Conservation (phyloP, 805 yeast genomes). For the Barnettozyma californica region DNA sequence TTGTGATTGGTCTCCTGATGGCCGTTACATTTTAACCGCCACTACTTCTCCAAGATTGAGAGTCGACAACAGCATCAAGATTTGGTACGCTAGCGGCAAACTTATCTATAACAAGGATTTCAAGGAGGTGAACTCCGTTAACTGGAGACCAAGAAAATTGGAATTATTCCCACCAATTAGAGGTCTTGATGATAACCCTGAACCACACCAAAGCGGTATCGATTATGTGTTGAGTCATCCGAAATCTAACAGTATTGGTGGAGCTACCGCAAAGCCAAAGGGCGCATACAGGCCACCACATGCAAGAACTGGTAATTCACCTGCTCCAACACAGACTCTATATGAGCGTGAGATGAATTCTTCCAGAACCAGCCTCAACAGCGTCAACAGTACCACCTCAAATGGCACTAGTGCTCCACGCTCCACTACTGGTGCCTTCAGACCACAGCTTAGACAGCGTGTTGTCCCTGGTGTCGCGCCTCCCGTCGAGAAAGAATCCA, state of each 20-base stretch:
- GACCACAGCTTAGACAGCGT: conserved; percentile 33
- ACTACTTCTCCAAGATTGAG: conserved; percentile 95
- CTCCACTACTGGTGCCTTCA: conserved; percentile 17
- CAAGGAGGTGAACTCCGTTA: conserved; percentile 71
- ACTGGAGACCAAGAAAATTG: conserved; percentile 66
- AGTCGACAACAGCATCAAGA: conserved; percentile 90
- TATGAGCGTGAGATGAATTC: conserved; percentile 51
- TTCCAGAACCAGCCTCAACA: conserved; percentile 7
- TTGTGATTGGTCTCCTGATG: conserved; percentile 98
- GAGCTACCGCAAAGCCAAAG: conserved; percentile 48
- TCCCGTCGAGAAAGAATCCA: conserved; percentile 43
- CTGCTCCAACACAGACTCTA: conserved; percentile 39
- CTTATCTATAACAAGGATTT: conserved; percentile 74
- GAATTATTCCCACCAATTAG: conserved; percentile 32
- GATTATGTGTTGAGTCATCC: conserved; percentile 41
- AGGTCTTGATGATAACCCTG: conserved; percentile 47
- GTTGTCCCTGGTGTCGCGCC: conserved; percentile 57
- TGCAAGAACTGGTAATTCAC: conserved; percentile 51
- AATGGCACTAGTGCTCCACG: conserved; percentile 8
- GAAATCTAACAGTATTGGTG: conserved; percentile 26
- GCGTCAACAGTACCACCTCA: conserved; percentile 12
- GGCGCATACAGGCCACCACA: conserved; percentile 98
- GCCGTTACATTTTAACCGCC: conserved; percentile 87
- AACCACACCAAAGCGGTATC: conserved; percentile 66
- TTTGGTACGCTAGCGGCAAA: conserved; percentile 90